Conservation (phyloP, 176 grass and related monocot genomes). For the Juncus inflexus region DNA sequence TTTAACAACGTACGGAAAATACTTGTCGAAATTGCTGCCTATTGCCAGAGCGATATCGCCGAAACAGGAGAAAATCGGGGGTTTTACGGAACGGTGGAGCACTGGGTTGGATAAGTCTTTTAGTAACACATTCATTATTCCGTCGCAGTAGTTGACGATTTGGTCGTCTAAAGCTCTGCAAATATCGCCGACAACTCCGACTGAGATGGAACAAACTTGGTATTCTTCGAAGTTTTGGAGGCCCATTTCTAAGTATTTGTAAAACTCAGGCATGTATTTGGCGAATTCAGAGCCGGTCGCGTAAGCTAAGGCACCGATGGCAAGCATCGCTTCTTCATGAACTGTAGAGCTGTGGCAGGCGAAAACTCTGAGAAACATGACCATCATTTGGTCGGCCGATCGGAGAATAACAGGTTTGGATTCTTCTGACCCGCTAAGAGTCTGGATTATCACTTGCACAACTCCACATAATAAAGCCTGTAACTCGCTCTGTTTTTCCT, state of each 20-base stretch:
- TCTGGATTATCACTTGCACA: constrained; percentile 54
- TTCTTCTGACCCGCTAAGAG: constrained; percentile 32
- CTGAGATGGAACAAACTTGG: constrained; percentile 51
- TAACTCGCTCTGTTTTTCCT: constrained; percentile 47
- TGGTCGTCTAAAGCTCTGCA: constrained; percentile 50
- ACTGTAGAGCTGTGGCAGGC: constrained; percentile 46
- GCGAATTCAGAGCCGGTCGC: constrained; percentile 45
- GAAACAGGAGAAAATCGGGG: constrained; percentile 63
- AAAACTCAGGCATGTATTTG: constrained; percentile 59
- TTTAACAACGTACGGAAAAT: constrained; percentile 42
- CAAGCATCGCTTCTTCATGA: constrained; percentile 55
- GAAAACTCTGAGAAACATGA: constrained; percentile 44
- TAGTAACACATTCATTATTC: constrained; percentile 47
- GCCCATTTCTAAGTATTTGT: constrained; percentile 48
- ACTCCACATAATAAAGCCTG: constrained; percentile 55
- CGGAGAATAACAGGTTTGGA: constrained; percentile 41
- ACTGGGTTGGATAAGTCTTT: constrained; percentile 45
- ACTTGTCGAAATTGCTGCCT: constrained; percentile 64
- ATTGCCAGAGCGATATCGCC: constrained; percentile 74
- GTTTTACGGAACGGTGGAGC: constrained; percentile 57
- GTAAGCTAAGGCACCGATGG: constrained; percentile 49
- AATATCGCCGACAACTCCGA: constrained; percentile 56
- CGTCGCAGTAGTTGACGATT: constrained; percentile 49
- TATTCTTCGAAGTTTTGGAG: constrained; percentile 54
- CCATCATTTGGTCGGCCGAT: constrained; percentile 54